Base-by-base conservation (phyloP, 345 rosid genomes). In the Garcia nutans region DNA sequence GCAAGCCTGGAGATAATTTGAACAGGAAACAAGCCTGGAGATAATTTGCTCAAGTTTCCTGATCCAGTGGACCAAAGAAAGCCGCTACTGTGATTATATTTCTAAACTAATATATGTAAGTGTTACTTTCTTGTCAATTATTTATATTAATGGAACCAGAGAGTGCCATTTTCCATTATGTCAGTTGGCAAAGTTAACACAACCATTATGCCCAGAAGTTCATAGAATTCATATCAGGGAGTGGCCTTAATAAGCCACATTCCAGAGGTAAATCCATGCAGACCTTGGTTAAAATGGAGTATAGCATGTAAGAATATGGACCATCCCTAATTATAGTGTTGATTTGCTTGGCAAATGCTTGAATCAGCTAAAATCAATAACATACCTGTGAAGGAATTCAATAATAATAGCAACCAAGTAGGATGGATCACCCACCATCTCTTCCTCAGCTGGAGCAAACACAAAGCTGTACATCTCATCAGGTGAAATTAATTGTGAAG, bases 381-480 rank as follows among this genome's bases (percentile, higher is more conserved):
- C 80, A 65, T 89, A 96, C 99, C 98, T 87, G 74, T 90, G 94
- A 49, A 93, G 88, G 87, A 92, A 90, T 87, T 96, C 98, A 1
- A 91, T 78, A 68, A 96, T 86, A 77, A 96, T 89, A 60, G 93
- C 82, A 77, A 93, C 86, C 52, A 96, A 83, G 88, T 96, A 96
- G 19, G 92, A 92, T 37, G 96, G 88, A 82, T 93, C 98, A 71
- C 89, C 98, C 41, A 78, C 87, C 91, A 93, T 87, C 87, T 85
- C 91, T 79, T 92, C 98, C 83, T 92, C 98, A 72, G 87, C 88
- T 73, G 92, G 88, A 76, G 93, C 88, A 86, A 96, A 96, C 72
- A 96, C 91, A 78, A 84, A 87, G 81, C 81, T 88, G 80, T 90
- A 93, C 89, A 96, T 85, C 87, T 93, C 99, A 86, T 92, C 93